Conservation (phyloP, 148 eudicot species). For the Rhododendron vialii region DNA sequence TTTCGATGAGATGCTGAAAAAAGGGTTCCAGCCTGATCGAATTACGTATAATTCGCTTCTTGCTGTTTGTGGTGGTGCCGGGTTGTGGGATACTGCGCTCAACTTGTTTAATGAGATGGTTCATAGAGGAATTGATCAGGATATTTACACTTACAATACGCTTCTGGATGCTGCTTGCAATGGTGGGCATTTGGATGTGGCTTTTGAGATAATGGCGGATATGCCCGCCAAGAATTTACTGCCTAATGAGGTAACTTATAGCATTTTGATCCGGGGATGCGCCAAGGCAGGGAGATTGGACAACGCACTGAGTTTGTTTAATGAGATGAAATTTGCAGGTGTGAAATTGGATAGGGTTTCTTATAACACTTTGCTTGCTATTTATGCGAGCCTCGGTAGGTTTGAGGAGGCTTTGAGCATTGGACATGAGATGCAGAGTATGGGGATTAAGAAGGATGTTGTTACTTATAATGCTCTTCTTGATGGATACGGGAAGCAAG, state of each 20-base stretch:
- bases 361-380: slow-evolving; percentile 68
- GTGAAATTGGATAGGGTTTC: slow-evolving; percentile 72
- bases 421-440: slow-evolving; percentile 73
- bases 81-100: slow-evolving; percentile 76
- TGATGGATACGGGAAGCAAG: slow-evolving; percentile 94
- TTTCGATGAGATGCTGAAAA: slow-evolving; percentile 60
- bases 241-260: slow-evolving; percentile 91
- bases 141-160: slow-evolving; percentile 87
- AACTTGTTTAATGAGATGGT: slow-evolving; percentile 72
- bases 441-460: slow-evolving; percentile 80
- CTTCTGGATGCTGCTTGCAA: slow-evolving; percentile 80
- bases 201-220: slow-evolving; percentile 69
- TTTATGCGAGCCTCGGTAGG: slow-evolving; percentile 82
- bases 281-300: slow-evolving; percentile 74
- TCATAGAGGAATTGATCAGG: slow-evolving; percentile 69
- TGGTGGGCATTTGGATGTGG: slow-evolving; percentile 69
- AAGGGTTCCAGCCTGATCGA: slow-evolving; percentile 71
- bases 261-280: slow-evolving; percentile 83
- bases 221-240: slow-evolving; percentile 63
- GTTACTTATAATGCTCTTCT: slow-evolving; percentile 88
- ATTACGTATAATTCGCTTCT: slow-evolving; percentile 87
- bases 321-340: slow-evolving; percentile 69
- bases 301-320: slow-evolving; percentile 58
- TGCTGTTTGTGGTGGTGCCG: slow-evolving; percentile 79
- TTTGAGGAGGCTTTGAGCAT: slow-evolving; percentile 71